phyloP scores from a whole-genome alignment of 768 basidiomycete species.

The Cubamyces sp. region DNA sequence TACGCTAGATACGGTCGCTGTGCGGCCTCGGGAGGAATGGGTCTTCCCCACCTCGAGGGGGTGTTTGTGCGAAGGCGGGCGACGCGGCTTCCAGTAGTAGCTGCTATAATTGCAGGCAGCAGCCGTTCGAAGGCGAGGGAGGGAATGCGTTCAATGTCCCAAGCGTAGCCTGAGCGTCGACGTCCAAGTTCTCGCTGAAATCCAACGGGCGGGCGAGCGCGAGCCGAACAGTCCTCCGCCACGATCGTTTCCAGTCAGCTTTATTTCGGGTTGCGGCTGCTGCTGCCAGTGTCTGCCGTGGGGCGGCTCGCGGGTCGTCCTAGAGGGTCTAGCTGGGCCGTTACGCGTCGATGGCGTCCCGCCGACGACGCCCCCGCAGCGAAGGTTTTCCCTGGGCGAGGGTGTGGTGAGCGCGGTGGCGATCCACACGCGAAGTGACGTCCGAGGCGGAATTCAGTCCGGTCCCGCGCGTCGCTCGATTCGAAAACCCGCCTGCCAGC shows the following conservation, averaged over 20 bases:
- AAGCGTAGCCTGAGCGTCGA: not conserved
- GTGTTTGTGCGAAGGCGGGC: constrained; percentile 4
- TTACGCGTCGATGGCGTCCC: not conserved
- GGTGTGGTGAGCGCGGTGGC: not conserved
- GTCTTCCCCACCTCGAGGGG: constrained; percentile 9
- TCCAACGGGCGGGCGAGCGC: constrained; percentile 3
- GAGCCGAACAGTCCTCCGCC: constrained; percentile 5
- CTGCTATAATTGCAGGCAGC: too few species aligned
- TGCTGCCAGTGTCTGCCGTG: too few species aligned
- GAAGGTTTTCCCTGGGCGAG: constrained; percentile 2
- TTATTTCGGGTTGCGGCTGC: not conserved
- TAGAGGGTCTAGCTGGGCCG: too few species aligned
- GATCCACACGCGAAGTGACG: not conserved
- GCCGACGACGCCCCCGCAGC: not conserved
- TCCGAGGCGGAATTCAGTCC: constrained; percentile 8
- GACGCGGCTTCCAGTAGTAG: not conserved
- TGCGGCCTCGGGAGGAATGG: not conserved
- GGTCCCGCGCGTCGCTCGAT: not conserved
- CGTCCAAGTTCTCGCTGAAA: not conserved
- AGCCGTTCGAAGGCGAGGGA: not conserved
- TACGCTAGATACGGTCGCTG: constrained; percentile 3
- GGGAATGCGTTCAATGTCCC: constrained; percentile 1
- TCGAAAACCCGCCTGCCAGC: not conserved
- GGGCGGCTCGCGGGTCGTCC: not conserved
- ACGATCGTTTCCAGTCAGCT: constrained; percentile 10